phyloP scores from a whole-genome alignment of 805 yeast genomes.

The Hanseniaspora clermontiae region DNA sequence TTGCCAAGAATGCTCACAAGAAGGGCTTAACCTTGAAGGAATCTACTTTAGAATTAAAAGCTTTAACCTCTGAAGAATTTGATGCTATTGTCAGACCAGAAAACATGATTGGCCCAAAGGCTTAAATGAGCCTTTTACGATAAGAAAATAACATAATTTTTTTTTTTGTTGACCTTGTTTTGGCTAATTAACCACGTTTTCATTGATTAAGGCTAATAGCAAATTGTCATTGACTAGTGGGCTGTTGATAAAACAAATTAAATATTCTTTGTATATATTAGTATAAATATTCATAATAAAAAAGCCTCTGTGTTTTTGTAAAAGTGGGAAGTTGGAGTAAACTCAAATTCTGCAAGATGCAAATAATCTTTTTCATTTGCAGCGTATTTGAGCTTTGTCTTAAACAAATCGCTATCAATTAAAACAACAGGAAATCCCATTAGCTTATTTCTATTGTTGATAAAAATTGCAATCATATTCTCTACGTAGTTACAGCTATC shows the following conservation, averaged over 20 bases:
- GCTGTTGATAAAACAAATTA: no score
- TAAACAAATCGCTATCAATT: not conserved
- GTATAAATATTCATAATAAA: not conserved
- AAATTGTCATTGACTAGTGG: no score
- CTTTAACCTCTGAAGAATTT: slow-evolving; percentile 71
- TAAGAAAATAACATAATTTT: not conserved
- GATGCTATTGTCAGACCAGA: slow-evolving; percentile 97
- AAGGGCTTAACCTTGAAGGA: slow-evolving; percentile 92
- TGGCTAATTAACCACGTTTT: no score
- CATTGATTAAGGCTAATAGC: no score
- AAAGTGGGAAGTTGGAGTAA: not conserved
- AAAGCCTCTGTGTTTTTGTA: not conserved
- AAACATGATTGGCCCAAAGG: slow-evolving; percentile 89
- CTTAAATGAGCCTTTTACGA: slow-evolving; percentile 3
- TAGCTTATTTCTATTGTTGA: not conserved
- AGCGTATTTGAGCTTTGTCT: not conserved
- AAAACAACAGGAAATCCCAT: not conserved
- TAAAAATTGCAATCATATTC: not conserved
- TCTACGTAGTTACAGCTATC: not conserved
- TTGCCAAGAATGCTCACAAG: slow-evolving; percentile 97
- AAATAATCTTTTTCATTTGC: not conserved
- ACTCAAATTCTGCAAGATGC: not conserved
- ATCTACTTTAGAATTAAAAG: slow-evolving; percentile 84
- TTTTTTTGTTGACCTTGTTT: not conserved
- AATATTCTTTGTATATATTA: no score